These are phyloP conservation scores for Talaromyces sp. DNA, from an alignment of 2,329 filamentous ascomycete species.

Conservation along the genomic window DNA sequence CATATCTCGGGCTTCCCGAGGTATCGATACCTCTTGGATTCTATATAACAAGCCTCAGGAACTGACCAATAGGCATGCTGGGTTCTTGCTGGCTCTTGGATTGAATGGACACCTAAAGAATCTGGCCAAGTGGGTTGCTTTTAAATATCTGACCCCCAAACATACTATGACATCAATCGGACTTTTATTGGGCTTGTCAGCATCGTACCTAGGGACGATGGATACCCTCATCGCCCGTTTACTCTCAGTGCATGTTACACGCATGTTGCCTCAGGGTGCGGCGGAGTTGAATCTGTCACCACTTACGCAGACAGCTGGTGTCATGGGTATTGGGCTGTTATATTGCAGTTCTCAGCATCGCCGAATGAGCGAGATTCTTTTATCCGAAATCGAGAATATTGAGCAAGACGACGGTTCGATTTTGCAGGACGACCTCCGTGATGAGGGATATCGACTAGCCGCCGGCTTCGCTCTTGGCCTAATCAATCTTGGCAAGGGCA, in stretches of 20 bases:
- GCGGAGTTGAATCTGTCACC: conserved; percentile 92
- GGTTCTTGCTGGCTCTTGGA: conserved; percentile 83
- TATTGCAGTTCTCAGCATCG: conserved; percentile 96
- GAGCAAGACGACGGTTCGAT: conserved; percentile 68
- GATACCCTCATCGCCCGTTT: conserved; percentile 90
- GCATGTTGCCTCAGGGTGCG: conserved; percentile 86
- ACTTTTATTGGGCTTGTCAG: conserved; percentile 83
- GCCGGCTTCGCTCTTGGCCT: conserved; percentile 90
- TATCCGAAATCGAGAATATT: conserved; percentile 89
- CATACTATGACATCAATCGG: conserved; percentile 99
- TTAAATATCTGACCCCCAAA: conserved; percentile 98
- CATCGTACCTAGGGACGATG: conserved; percentile 95
- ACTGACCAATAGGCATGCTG: conserved; percentile 91
- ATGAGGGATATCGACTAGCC: conserved; percentile 93
- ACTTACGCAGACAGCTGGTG: conserved; percentile 87
- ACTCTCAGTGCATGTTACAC: conserved; percentile 89
- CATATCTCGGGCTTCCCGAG: conserved; percentile 82
- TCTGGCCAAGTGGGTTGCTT: conserved; percentile 95
- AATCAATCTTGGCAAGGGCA: conserved; percentile 90
- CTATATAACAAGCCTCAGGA: conserved; percentile 95
- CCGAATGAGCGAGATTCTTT: conserved; percentile 98
- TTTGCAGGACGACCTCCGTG: conserved; percentile 71
- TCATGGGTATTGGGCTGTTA: conserved; percentile 93
- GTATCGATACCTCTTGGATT: conserved; percentile 98
- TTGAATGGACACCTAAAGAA: conserved; percentile 92